phyloP scores from a whole-genome alignment of 83 land plant genomes.

The Thuja plicata region DNA sequence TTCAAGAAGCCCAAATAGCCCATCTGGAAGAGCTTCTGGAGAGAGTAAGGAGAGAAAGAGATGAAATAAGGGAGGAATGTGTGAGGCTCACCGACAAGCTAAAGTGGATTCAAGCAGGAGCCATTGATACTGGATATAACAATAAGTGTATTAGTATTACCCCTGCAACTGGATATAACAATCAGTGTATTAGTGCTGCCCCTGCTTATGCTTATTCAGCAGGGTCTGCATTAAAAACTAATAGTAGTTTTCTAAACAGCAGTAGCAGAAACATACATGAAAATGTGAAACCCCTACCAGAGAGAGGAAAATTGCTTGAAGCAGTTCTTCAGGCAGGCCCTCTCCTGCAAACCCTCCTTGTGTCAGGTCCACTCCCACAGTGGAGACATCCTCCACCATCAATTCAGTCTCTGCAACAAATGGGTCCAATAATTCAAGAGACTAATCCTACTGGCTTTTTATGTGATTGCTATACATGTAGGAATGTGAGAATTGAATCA shows the following conservation, averaged over 20 bases:
- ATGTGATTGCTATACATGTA: not conserved
- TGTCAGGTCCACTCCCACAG: conserved; percentile 22
- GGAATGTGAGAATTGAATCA: not conserved
- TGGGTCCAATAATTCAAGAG: not conserved
- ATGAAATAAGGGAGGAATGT: not conserved
- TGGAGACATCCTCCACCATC: conserved; percentile 24
- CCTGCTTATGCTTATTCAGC: not conserved
- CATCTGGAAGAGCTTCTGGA: not conserved
- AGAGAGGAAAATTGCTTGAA: conserved; percentile 20
- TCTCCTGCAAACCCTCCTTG: conserved; percentile 25
- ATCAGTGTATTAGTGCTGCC: not conserved
- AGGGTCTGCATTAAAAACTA: not conserved
- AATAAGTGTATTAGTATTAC: not conserved
- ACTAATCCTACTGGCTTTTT: not conserved
- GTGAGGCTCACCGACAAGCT: not conserved
- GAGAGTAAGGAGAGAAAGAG: not conserved
- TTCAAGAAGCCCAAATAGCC: not conserved
- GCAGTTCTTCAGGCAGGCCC: conserved; percentile 26
- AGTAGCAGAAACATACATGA: not conserved
- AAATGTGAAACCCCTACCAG: conserved; percentile 12
- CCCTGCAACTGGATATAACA: not conserved
- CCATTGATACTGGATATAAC: not conserved
- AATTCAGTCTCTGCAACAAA: not conserved
- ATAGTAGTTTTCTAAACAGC: not conserved
- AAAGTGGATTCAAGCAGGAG: not conserved